Percentiles rank a stretch among this genome's conserved stretches.
These are phyloP conservation scores for Sporobolomyces roseus DNA, from an alignment of 768 basidiomycete species.

Conservation along the genomic window DNA sequence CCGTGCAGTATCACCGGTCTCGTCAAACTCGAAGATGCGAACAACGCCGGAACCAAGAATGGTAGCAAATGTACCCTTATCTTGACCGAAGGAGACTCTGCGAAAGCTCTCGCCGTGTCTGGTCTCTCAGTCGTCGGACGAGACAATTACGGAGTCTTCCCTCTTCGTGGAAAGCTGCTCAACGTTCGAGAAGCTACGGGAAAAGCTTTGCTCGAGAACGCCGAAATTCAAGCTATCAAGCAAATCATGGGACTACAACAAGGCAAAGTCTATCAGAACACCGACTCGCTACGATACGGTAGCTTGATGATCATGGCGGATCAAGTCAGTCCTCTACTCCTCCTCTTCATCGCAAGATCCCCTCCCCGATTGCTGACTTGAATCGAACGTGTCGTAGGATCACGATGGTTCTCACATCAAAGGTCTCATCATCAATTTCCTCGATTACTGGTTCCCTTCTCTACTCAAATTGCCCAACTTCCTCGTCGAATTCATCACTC, in stretches of 20 bases:
- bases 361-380: neutral
- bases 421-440: constrained; percentile 95
- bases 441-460: constrained; percentile 95
- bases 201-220: constrained; percentile 96
- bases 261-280: constrained; percentile 75
- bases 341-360: neutral
- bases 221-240: constrained; percentile 94
- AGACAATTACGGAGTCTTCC: constrained; percentile 96
- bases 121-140: constrained; percentile 92
- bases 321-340: constrained; percentile 63
- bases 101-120: constrained; percentile 91
- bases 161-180: constrained; percentile 88
- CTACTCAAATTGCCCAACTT: constrained; percentile 84
- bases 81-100: constrained; percentile 97
- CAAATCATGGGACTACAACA: constrained; percentile 96
- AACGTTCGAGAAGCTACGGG: constrained; percentile 96
- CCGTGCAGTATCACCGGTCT: constrained; percentile 72
- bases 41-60: constrained; percentile 84
- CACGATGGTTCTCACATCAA: constrained; percentile 99
- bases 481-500: constrained; percentile 95
- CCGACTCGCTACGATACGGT: constrained; percentile 76
- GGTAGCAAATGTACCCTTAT: constrained; percentile 87
- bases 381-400: constrained; percentile 59
- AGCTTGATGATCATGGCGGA: constrained; percentile 99
- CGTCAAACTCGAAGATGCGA: constrained; percentile 91